These are phyloP conservation scores for Penicillium sp. DNA, from an alignment of 2,329 filamentous ascomycete species.

Conservation along the genomic window DNA sequence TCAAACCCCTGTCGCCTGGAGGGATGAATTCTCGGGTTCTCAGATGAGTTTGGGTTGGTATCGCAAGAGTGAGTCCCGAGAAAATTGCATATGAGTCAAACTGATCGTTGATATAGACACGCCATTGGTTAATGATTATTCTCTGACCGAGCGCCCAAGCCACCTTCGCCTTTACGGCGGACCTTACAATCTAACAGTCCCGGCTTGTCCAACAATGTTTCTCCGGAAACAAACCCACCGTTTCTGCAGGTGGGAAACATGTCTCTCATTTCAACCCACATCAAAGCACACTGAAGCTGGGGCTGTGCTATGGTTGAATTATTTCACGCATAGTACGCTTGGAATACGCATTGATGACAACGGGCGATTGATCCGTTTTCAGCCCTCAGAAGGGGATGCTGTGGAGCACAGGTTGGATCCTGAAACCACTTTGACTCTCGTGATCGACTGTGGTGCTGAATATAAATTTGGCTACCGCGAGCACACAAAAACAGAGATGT, in stretches of 20 bases:
- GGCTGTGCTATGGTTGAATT: conserved; percentile 57
- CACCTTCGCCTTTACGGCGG: conserved; percentile 54
- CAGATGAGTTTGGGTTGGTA: conserved; percentile 39
- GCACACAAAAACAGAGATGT: conserved; percentile 1
- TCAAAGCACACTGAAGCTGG: conserved; percentile 54
- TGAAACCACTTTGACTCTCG: conserved; percentile 25
- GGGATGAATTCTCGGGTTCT: conserved; percentile 36
- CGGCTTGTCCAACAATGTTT: conserved; percentile 55
- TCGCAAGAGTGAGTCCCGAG: conserved; percentile 39
- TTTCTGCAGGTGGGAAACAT: conserved; percentile 45
- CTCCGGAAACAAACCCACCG: conserved; percentile 56
- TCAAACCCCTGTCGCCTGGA: conserved; percentile 25
- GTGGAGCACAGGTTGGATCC: conserved; percentile 15
- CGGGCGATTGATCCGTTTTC: conserved; percentile 28
- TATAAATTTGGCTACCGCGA: conserved; percentile 32
- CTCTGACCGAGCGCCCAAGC: conserved; percentile 47
- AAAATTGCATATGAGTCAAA: neutral
- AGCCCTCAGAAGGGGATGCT: conserved; percentile 18
- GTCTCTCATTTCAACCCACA: conserved; percentile 50
- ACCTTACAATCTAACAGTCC: conserved; percentile 53
- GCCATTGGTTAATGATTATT: conserved; percentile 50
- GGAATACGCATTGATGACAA: conserved; percentile 34
- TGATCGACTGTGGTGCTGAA: conserved; percentile 32
- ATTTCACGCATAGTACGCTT: conserved; percentile 48
- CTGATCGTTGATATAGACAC: conserved; percentile 42